Evolutionary conservation across 192 early-diverging fungal species (phyloP).

Genomic region (Coemansia sp.): DNA sequence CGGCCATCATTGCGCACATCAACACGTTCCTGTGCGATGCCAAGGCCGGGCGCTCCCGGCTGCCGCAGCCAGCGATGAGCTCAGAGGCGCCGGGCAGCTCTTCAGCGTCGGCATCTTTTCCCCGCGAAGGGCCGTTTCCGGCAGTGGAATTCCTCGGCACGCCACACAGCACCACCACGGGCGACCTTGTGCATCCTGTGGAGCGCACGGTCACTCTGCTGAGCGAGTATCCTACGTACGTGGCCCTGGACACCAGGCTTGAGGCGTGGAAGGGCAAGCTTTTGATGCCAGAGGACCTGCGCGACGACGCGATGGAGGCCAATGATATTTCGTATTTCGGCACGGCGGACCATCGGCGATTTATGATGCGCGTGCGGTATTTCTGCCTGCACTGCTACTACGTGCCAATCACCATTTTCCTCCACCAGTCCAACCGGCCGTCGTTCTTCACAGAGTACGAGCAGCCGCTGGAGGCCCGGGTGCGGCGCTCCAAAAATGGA

Average conservation of each 20-base stretch:
- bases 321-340: conserved; percentile 52
- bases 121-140: conserved; percentile 36
- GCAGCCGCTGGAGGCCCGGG: conserved; percentile 35
- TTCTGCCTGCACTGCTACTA: conserved; percentile 58
- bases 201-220: conserved; percentile 31
- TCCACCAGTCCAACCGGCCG: conserved; percentile 53
- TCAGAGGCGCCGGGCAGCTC: background rate
- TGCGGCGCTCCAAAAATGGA: background rate
- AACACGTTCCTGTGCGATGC: conserved; percentile 52
- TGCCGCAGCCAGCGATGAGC: background rate
- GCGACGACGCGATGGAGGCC: conserved; percentile 46
- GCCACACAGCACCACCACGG: conserved; percentile 6
- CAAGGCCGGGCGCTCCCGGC: conserved; percentile 32
- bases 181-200: conserved; percentile 34
- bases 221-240: conserved; percentile 46
- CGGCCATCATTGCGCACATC: conserved; percentile 41
- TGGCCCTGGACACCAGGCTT: conserved; percentile 42
- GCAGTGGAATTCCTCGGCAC: conserved; percentile 42
- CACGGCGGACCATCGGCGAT: conserved; percentile 52
- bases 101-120: background rate
- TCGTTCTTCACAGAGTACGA: conserved; percentile 57
- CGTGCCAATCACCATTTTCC: conserved; percentile 46
- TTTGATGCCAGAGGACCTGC: conserved; percentile 49
- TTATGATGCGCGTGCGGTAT: conserved; percentile 58
- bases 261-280: conserved; percentile 47